Conservation (phyloP, 345 rosid genomes). For the Crucihimalaya himalaica region DNA sequence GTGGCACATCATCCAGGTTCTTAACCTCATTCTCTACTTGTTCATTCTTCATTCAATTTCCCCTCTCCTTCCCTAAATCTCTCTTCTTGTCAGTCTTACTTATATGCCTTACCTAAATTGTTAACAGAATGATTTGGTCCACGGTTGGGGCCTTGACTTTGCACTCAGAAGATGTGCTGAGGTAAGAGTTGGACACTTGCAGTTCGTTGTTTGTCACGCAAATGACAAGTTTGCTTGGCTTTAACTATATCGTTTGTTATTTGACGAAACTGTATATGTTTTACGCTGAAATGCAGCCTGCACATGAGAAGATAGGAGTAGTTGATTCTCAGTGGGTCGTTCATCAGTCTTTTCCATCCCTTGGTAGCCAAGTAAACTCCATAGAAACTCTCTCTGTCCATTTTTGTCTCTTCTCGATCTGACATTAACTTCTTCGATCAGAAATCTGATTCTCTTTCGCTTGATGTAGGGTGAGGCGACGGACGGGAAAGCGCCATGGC, state of each 20-base stretch:
- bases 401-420: background rate
- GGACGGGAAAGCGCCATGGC: constrained; percentile 83
- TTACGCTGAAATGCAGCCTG: constrained; percentile 58
- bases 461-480: constrained; percentile 60
- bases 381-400: background rate
- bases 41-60: constrained; percentile 17
- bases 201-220: background rate
- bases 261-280: background rate
- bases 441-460: background rate
- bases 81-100: background rate
- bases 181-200: constrained; percentile 43
- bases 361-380: constrained; percentile 76
- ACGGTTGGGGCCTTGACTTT: constrained; percentile 99
- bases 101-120: constrained; percentile 22
- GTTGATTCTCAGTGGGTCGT: constrained; percentile 97
- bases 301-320: constrained; percentile 98
- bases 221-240: constrained; percentile 11
- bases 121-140: constrained; percentile 93
- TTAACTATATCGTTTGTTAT: background rate
- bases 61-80: background rate
- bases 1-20: constrained; percentile 97
- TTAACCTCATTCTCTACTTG: constrained; percentile 1
- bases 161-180: constrained; percentile 89
- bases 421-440: background rate
- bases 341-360: constrained; percentile 88